Base-by-base conservation (phyloP, 306 rosid genomes). In the Canavalia ensiformis region DNA sequence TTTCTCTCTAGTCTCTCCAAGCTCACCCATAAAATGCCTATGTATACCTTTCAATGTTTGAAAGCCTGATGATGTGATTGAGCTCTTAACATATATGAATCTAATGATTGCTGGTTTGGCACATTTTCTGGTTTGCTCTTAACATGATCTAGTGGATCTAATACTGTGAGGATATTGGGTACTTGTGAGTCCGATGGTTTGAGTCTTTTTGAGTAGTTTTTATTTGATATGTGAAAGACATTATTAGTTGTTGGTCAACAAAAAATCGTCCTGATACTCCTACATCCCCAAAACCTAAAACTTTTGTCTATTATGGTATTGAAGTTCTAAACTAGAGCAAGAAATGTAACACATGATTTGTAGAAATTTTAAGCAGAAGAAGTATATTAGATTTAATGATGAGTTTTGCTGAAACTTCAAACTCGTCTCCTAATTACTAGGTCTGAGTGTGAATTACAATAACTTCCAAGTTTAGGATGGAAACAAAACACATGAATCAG, bases 11-110 rank as follows among this genome's bases (percentile, higher is more conserved):
- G 25, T 18, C 25, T 18, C 25, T 18, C 25, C 25, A 18, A 18
- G 25, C 25, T 18, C 25, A 18, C 25, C 25, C 25, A 18, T 18
- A 18, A 18, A 18, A 18, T 18, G 25, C 25, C 25, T 18, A 18
- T 18, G 71, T 28, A 35, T 34, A 18, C 12, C 7, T 69, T 69
- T 69, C 29, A 69, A 31, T 31, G 47, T 69, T 47, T 47, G 75
- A 69, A 69, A 69, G 45, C 31, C 6, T 31, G 30, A n/a, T 37
- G 64, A 37, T 8, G 7, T 12, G 12, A 30, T 12, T 50, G 29
- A 30, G 75, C 60, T 50, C 31, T 69, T 47, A 69, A 47, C 30
- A 69, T 47, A 69, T 69, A 1, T 11, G 45, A 50, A 12, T 70
- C 58, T 49, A 47, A 71, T 51, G 62, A 13, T 34, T 50, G 45